Evolutionary conservation across 768 basidiomycete genomes (phyloP), one percentile per base, ranked within the genome.

Genomic region (Mycena kentingensis): DNA sequence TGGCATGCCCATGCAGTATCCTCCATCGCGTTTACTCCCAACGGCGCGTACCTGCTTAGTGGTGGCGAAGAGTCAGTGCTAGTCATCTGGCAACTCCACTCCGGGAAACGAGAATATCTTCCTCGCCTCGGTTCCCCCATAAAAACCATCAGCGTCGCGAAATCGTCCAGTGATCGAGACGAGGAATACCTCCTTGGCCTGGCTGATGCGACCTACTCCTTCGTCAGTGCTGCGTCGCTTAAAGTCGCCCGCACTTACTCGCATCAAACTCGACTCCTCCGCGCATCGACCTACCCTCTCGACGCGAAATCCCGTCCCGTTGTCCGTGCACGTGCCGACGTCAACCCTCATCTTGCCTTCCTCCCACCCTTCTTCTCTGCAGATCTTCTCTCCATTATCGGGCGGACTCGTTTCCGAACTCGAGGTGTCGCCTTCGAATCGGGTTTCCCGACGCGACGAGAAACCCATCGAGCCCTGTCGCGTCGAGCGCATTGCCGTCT

Each of bases 1-100:
- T 99, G 97, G 97, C 97, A 99, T 65, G 90, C 96, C 2, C 96
- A 98, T 66, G 82, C 93, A 3, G 90, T 98, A 16, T 85, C 89
- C 3, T 87, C 92, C 1, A 67, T 99, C 24, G 76, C 85, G 0
- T 99, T 98, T 68, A 90, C 93, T 0, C 70, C 85, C 12, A 94
- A 96, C 59, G 97, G 97, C 12, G 88, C 93, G 7, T 96, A 97
- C 67, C 71, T 99, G 16, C 71, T 98, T 42, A 95, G 90, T 54
- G 96, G 93, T 56, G 97, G 97, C 38, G 93, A 97, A 68, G 97
- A 98, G 67, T 82, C 89, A 27, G 96, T 98, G 10, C 70, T 99
- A n/a, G 95, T 98, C 32, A 87, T 96, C 52, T 99, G 97, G 97
- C 93, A 97, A 65, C 67, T 99, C 35, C 87, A 92, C 57, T 84